Percentiles rank a stretch among this genome's conserved stretches.
Evolutionary conservation across 1,284 basidiomycete species (phyloP).

Genomic region (Melampsora americana): DNA sequence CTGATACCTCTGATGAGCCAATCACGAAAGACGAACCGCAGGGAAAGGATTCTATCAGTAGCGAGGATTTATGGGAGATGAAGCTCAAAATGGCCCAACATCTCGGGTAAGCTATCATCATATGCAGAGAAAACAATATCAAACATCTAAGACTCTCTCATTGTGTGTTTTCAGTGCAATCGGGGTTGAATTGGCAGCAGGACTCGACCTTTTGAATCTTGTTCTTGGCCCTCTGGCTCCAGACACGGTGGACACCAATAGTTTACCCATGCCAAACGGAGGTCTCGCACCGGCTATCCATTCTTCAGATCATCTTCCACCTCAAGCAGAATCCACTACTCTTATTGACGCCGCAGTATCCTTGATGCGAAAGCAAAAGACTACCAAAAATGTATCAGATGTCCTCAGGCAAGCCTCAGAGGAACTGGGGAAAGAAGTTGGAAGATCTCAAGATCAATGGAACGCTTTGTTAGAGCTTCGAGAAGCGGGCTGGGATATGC

Average conservation of each 20-base stretch:
- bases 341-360: constrained; percentile 25
- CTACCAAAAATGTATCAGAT: constrained; percentile 22
- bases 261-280: constrained; percentile 28
- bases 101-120: constrained; percentile 8
- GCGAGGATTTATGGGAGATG: constrained; percentile 40
- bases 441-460: constrained; percentile 32
- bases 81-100: constrained; percentile 41
- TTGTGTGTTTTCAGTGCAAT: constrained; percentile 21
- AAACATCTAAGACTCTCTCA: neutral
- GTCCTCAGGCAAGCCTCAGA: constrained; percentile 11
- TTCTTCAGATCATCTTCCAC: constrained; percentile 18
- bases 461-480: constrained; percentile 28
- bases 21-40: neutral
- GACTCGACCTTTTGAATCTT: constrained; percentile 39
- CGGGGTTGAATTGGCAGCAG: constrained; percentile 31
- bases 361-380: constrained; percentile 33
- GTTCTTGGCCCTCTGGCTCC: constrained; percentile 37
- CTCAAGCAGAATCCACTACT: constrained; percentile 35
- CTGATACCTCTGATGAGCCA: neutral
- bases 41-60: constrained; percentile 18
- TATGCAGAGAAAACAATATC: neutral
- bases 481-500: constrained; percentile 36
- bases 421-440: constrained; percentile 21
- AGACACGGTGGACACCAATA: constrained; percentile 33
- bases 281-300: constrained; percentile 32